phyloP scores from a whole-genome alignment of 208 protist species.

The Herpetomonas samuelpessoai region DNA sequence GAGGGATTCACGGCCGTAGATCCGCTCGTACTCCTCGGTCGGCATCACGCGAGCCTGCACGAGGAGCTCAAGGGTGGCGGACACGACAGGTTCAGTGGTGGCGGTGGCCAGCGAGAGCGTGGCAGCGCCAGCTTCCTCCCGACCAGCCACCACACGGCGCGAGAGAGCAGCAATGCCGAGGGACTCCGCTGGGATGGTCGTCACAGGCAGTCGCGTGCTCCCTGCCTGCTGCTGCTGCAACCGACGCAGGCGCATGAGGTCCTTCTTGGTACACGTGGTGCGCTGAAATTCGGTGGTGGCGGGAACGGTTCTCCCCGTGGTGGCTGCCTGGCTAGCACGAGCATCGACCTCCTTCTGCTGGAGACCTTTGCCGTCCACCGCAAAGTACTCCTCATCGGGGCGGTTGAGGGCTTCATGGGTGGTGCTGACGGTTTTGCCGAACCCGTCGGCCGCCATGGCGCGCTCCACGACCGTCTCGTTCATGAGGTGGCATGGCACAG shows the following conservation, averaged over 20 bases:
- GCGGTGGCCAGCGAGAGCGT: neutral
- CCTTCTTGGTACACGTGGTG: slow-evolving; percentile 30
- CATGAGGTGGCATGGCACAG: slow-evolving; percentile 51
- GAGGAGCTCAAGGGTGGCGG: slow-evolving; percentile 49
- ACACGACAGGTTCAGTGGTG: neutral
- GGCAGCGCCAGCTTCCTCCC: neutral
- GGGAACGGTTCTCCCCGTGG: no score
- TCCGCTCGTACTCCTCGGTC: slow-evolving; percentile 51
- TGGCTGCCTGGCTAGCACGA: no score
- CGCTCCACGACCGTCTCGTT: slow-evolving; percentile 29
- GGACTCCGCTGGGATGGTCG: slow-evolving; percentile 26
- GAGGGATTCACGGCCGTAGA: slow-evolving; percentile 47
- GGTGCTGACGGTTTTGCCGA: slow-evolving; percentile 1
- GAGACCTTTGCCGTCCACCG: neutral
- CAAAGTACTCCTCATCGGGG: slow-evolving; percentile 4
- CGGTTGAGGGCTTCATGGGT: neutral
- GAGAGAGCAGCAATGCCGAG: slow-evolving; percentile 23
- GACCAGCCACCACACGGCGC: slow-evolving; percentile 3
- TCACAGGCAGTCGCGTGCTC: slow-evolving; percentile 14
- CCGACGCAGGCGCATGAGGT: slow-evolving; percentile 6
- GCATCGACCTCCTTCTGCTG: neutral
- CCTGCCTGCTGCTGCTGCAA: slow-evolving; percentile 18
- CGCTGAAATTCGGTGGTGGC: slow-evolving; percentile 14
- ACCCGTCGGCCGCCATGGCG: neutral
- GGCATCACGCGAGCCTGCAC: slow-evolving; percentile 81